Percentiles rank a stretch among this genome's conserved stretches.
phyloP scores from a whole-genome alignment of 2,329 filamentous ascomycete genomes.

The Beauveria rudraprayagi region DNA sequence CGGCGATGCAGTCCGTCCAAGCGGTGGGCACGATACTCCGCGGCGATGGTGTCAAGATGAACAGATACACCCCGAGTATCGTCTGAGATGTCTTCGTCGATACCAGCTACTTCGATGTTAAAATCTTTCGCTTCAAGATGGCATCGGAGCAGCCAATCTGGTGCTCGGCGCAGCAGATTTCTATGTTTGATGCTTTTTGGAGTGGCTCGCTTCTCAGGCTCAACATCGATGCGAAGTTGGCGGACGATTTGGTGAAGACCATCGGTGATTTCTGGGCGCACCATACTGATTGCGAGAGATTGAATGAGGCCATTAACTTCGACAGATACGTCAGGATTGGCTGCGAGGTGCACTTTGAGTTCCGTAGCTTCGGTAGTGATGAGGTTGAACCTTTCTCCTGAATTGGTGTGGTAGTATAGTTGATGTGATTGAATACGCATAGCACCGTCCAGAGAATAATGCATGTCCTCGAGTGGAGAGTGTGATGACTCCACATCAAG shows the following conservation, averaged over 20 bases:
- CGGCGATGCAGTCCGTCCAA: slow-evolving; percentile 55
- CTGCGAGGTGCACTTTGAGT: slow-evolving; percentile 74
- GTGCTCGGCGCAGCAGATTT: slow-evolving; percentile 71
- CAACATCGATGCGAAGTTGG: slow-evolving; percentile 66
- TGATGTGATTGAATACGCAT: slow-evolving; percentile 79
- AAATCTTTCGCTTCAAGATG: slow-evolving; percentile 83
- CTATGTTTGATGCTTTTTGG: slow-evolving; percentile 43
- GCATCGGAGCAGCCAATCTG: slow-evolving; percentile 76
- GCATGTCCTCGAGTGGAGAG: slow-evolving; percentile 69
- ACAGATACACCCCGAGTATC: slow-evolving; percentile 76
- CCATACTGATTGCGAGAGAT: slow-evolving; percentile 81
- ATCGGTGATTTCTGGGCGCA: slow-evolving; percentile 85
- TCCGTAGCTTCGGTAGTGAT: slow-evolving; percentile 84
- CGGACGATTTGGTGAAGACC: slow-evolving; percentile 86
- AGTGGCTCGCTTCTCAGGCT: slow-evolving; percentile 46
- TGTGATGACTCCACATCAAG: slow-evolving; percentile 95
- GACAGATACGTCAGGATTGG: slow-evolving; percentile 78
- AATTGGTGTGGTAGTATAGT: slow-evolving; percentile 88
- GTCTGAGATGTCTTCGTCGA: slow-evolving; percentile 75
- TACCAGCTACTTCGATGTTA: slow-evolving; percentile 81
- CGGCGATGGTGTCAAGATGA: slow-evolving; percentile 79
- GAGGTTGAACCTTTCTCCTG: slow-evolving; percentile 75
- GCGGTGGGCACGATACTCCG: slow-evolving; percentile 81
- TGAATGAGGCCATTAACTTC: slow-evolving; percentile 72
- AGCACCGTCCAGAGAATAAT: slow-evolving; percentile 79